Conservation (phyloP, 768 basidiomycete species). For the Serendipita indica region DNA sequence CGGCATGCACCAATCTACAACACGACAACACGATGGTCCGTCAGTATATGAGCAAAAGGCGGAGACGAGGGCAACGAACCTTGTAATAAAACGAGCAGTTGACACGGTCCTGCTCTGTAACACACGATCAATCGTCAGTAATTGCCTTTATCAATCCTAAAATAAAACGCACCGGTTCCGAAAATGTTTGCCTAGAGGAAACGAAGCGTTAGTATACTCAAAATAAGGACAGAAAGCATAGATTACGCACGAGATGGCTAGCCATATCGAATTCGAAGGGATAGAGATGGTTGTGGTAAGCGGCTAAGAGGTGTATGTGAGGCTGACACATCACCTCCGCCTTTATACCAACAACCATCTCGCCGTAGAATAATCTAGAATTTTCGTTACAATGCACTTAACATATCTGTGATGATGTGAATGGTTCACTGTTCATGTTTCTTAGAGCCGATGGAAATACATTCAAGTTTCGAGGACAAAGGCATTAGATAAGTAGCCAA, state of each 20-base stretch:
- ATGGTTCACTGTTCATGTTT: too few relatives aligned
- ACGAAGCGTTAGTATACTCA: background rate
- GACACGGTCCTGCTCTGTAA: constrained; percentile 70
- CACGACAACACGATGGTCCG: constrained; percentile 1
- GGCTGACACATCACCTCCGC: constrained; percentile 4
- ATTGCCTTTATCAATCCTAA: background rate
- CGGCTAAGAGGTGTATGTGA: constrained; percentile 20
- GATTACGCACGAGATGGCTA: constrained; percentile 55
- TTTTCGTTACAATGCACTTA: too few relatives aligned
- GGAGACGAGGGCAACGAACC: constrained; percentile 28
- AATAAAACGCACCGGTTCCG: constrained; percentile 40
- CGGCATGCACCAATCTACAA: constrained; percentile 90
- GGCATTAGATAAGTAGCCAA: too few relatives aligned
- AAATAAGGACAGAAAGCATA: constrained; percentile 10
- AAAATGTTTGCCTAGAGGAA: constrained; percentile 74
- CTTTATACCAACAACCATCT: too few relatives aligned
- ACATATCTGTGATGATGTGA: too few relatives aligned
- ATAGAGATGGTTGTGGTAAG: background rate
- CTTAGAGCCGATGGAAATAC: too few relatives aligned
- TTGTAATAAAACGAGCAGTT: constrained; percentile 99
- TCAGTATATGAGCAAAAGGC: background rate
- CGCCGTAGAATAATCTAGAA: too few relatives aligned
- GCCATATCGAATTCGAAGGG: constrained; percentile 32
- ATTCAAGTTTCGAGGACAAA: too few relatives aligned
- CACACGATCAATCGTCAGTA: constrained; percentile 10